Base-by-base conservation (phyloP, 805 yeast genomes). In the Spathaspora sp. region DNA sequence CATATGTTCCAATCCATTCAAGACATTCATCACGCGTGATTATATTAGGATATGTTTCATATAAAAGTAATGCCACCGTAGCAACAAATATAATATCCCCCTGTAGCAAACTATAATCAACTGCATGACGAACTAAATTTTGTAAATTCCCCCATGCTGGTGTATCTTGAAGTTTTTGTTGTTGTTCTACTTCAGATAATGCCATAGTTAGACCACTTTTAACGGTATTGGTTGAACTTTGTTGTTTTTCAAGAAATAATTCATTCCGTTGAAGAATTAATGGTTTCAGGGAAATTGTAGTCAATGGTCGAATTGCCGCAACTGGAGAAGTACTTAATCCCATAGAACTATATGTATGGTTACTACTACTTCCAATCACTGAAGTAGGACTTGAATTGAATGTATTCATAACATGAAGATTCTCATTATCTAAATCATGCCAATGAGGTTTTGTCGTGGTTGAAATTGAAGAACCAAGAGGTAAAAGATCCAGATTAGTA, bases 51-150 rank as follows among this genome's bases (percentile, higher is more conserved):
- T 56, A 52, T 32, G 49, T 48, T 5, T 70, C 71, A 50, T 73
- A 76, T 62, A 87, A 84, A 35, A 87, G 60, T 23, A 84, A 58
- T 0, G 85, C 70, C 35, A 87, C 57, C 0, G 86, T 76, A 5
- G 87, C 77, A 54, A 85, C 75, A 75, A 83, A 70, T 12, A 84
- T 69, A 16, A 85, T 59, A 61, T 87, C 90, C 1, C 93, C 93
- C 56, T 84, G 87, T 8, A 65, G 64, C 5, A 78, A 62, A 43
- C 86, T 79, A 65, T 79, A 84, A 19, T 75, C 76, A n/a, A 81
- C 65, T 0, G 83, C 81, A 56, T 80, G 71, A 46, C 68, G 59
- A 10, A 87, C 69, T 51, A 87, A 62, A 46, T 64, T 67, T 7
- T 72, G 66, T 2, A 86, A 78, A 16, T 75, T 70, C 87, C 91